Conservation (phyloP, 2,329 filamentous ascomycete genomes). For the Emergomyces orientalis region DNA sequence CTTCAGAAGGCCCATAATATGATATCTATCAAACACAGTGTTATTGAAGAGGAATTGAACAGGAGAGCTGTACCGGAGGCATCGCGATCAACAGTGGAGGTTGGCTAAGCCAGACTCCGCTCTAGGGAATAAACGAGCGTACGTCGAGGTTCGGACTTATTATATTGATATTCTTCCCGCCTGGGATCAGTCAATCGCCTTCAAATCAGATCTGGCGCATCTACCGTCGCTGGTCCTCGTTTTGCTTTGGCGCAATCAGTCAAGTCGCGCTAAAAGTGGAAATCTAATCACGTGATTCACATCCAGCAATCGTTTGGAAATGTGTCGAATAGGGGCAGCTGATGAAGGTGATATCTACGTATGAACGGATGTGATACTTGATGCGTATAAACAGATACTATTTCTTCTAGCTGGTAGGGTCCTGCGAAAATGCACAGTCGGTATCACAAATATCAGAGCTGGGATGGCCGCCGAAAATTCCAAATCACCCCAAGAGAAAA, state of each 20-base stretch:
- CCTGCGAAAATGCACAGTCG: neutral
- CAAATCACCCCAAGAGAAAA: neutral
- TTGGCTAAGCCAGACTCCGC: neutral
- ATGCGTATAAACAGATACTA: neutral
- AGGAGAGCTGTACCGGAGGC: neutral
- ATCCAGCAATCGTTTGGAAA: neutral
- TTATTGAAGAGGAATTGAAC: neutral
- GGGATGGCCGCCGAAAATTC: neutral
- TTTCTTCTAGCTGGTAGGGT: neutral
- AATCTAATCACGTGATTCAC: neutral
- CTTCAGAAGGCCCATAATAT: neutral
- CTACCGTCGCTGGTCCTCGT: neutral
- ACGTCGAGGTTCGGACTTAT: neutral
- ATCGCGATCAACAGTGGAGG: constrained; percentile 1
- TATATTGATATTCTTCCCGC: neutral
- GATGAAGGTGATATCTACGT: neutral
- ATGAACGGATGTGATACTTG: neutral
- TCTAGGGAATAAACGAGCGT: neutral
- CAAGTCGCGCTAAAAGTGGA: neutral
- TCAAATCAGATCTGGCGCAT: neutral
- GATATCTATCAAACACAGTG: neutral
- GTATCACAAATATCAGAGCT: neutral
- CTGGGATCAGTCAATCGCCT: neutral
- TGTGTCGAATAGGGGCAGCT: neutral
- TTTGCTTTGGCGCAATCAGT: neutral